Percentiles rank a stretch among this genome's conserved stretches.
phyloP scores from a whole-genome alignment of 2,329 filamentous ascomycete species.

The Trichoderma sp. region DNA sequence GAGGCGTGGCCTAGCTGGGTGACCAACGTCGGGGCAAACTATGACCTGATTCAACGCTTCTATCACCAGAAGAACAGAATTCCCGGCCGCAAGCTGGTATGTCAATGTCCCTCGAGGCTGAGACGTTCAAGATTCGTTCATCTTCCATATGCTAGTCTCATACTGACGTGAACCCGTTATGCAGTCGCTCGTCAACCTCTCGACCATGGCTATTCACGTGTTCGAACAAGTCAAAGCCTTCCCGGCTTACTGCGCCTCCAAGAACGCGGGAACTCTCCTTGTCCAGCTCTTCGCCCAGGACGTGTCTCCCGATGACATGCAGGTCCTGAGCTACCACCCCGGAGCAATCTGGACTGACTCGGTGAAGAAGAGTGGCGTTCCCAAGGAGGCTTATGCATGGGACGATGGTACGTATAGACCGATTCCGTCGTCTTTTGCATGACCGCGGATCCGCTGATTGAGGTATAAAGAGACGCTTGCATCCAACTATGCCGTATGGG shows the following conservation, averaged over 20 bases:
- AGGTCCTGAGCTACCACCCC: slow-evolving; percentile 45
- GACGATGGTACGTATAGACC: slow-evolving; percentile 10
- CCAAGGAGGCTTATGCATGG: not conserved
- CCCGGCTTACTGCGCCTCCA: slow-evolving; percentile 40
- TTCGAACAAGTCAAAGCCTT: slow-evolving; percentile 25
- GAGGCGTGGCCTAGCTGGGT: slow-evolving; percentile 27
- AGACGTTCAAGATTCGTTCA: not conserved
- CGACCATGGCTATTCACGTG: slow-evolving; percentile 32
- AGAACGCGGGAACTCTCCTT: slow-evolving; percentile 39
- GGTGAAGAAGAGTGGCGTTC: slow-evolving; percentile 30
- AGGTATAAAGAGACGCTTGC: not conserved
- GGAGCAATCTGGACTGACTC: slow-evolving; percentile 40
- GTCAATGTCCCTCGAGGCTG: slow-evolving; percentile 20
- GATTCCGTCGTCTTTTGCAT: not conserved
- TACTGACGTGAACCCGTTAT: too few species aligned
- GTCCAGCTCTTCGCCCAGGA: slow-evolving; percentile 42
- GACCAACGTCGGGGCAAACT: slow-evolving; percentile 27
- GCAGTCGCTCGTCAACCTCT: slow-evolving; percentile 19
- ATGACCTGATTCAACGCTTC: slow-evolving; percentile 36
- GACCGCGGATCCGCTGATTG: not conserved
- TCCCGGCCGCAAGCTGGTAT: slow-evolving; percentile 29
- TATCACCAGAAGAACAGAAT: slow-evolving; percentile 39
- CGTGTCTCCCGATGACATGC: slow-evolving; percentile 38
- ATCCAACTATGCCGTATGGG: slow-evolving; percentile 44
- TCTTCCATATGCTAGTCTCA: not conserved